A percentile compares a stretch with the other conserved stretches of the same genome.
phyloP scores from a whole-genome alignment of 345 rosid genomes.

The Eucalyptus tenuipes region DNA sequence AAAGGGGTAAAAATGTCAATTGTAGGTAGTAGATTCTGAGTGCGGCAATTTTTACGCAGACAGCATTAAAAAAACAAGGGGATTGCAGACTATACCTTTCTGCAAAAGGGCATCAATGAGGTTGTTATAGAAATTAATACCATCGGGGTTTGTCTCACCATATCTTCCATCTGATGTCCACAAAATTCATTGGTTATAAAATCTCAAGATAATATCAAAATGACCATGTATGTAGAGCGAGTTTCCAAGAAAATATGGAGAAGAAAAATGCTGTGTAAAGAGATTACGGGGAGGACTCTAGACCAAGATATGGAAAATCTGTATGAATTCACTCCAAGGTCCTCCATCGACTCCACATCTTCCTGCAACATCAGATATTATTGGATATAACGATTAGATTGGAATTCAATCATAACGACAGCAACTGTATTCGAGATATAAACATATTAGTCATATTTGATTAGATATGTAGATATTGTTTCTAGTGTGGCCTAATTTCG shows the following conservation, averaged over 20 bases:
- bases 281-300: constrained; percentile 10
- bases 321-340: constrained; percentile 7
- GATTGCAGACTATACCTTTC: constrained; percentile 1
- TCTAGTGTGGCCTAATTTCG: not conserved
- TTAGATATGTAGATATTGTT: not conserved
- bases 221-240: not conserved
- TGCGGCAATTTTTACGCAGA: not conserved
- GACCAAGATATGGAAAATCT: constrained; percentile 17
- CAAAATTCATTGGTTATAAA: not conserved
- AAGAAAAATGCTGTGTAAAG: not conserved
- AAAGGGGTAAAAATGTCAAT: not conserved
- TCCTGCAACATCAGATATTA: not conserved
- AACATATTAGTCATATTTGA: not conserved
- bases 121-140: constrained; percentile 5
- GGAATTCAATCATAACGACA: not conserved
- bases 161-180: constrained; percentile 7
- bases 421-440: not conserved
- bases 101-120: constrained; percentile 2
- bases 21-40: not conserved
- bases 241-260: not conserved
- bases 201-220: not conserved
- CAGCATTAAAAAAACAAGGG: not conserved
- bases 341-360: constrained; percentile 1
- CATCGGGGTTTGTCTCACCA: constrained; percentile 7
- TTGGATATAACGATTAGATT: not conserved